Conservation (phyloP, 768 basidiomycete species). For the Podaxis rugospora region DNA sequence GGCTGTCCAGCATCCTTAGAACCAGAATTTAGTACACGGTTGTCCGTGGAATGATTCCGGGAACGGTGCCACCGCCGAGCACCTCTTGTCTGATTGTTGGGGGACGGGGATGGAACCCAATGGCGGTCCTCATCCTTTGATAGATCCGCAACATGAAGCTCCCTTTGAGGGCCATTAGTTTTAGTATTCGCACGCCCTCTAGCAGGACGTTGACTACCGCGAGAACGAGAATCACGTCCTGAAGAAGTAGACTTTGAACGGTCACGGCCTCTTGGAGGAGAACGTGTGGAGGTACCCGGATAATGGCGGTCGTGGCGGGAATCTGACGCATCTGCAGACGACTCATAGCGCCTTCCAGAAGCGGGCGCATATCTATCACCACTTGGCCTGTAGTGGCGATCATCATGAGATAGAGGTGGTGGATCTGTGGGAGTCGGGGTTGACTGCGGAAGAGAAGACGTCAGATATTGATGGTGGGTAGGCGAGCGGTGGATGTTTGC, state of each 20-base stretch:
- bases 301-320: slow-evolving; percentile 15
- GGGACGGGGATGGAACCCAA: slow-evolving; percentile 20
- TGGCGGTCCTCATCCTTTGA: slow-evolving; percentile 20
- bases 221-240: slow-evolving; percentile 16
- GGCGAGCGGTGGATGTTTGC: background rate
- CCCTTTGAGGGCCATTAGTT: slow-evolving; percentile 22
- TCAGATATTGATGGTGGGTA: slow-evolving; percentile 25
- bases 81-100: slow-evolving; percentile 18
- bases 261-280: slow-evolving; percentile 24
- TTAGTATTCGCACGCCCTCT: slow-evolving; percentile 25
- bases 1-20: slow-evolving; percentile 1
- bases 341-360: slow-evolving; percentile 15
- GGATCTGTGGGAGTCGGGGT: slow-evolving; percentile 14
- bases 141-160: slow-evolving; percentile 21
- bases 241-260: slow-evolving; percentile 24
- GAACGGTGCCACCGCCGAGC: slow-evolving; percentile 14
- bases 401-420: slow-evolving; percentile 45
- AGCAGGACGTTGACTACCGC: slow-evolving; percentile 20
- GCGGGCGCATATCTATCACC: slow-evolving; percentile 18
- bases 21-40: background rate
- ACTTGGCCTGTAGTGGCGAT: slow-evolving; percentile 63
- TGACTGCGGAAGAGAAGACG: slow-evolving; percentile 23
- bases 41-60: background rate
- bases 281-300: slow-evolving; percentile 20
- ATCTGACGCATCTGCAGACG: slow-evolving; percentile 13